Evolutionary conservation across 805 yeast genomes (phyloP), one percentile per base, ranked within the genome.

Genomic region (Teunomyces barrocoloradensis): DNA sequence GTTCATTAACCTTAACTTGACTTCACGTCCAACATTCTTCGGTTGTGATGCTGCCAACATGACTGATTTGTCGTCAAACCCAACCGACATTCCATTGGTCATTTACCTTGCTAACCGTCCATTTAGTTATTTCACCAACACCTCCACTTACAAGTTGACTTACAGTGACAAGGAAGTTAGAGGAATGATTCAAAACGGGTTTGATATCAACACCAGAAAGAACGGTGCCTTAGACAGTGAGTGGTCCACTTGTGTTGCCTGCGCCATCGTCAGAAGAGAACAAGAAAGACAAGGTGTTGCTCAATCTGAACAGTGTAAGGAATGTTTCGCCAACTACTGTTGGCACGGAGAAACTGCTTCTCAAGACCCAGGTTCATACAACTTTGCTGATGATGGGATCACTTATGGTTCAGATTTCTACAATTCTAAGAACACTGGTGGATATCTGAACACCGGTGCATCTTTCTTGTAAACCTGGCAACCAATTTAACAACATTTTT

Each of bases 241-340:
- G 35, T 88, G 87, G 83, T 69, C 78, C 32, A 77, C 81, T 7
- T 88, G 96, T 71, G 76, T 89, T 42, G 87, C 87, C 2, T 89
- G 96, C 73, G 96, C 95, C 6, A 76, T 89, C 40, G 74, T 88
- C 48, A 84, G 87, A 69, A 80, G 96, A 63, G 79, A 85, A 34
- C 84, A 84, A 60, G 92, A 88, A 67, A 75, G 90, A 59, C 66
- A 74, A 36, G 81, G 82, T 27, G 63, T 73, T 36, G 73, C 77
- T 12, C 85, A 85, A 48, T 67, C 80, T 12, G 82, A 74, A 1
- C 88, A 85, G 59, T 89, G 96, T 70, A 66, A 79, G 54, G 50
- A 68, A 44, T 89, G 96, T 63, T 87, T 89, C 61, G 67, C 71
- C 32, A 71, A 71, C 6, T 87, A 88, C 66, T 89, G 96, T 66